Base-by-base conservation (phyloP, 2,329 filamentous ascomycete species). In the Penicillium capsulatum region DNA sequence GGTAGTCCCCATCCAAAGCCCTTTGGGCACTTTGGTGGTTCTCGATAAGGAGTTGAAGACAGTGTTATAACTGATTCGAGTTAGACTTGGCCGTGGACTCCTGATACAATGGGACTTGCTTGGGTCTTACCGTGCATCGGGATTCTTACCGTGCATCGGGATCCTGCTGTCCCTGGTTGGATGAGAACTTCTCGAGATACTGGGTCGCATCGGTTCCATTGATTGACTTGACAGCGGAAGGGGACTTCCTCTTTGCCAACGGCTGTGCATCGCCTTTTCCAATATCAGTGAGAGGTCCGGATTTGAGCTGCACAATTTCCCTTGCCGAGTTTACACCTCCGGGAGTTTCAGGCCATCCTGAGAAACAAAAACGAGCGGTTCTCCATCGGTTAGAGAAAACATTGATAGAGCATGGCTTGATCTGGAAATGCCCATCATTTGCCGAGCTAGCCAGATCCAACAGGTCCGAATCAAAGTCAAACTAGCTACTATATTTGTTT, bases 391-490 rank as follows among this genome's bases (percentile, higher is more conserved):
- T 78, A 2, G 67, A 60, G 31, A 81, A 78, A 3, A 47, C 28
- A 3, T 17, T 26, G 6, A 34, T 10, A 11, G 55, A 53, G 26
- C 45, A 51, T 7, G 50, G 41, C 2, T 34, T n/a, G 17, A 47
- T 45, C 29, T n/a, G n/a, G 2, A 64, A 47, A 53, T 86, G 81
- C 1, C 80, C 79, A 52, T 85, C 81, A 48, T 83, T 79, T 6
- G 76, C 73, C 3, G 64, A 65, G 14, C 70, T 67, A 16, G 80
- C 65, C 10, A 76, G 58, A 20, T 68, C 61, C 44, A 75, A 73
- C 2, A 85, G 65, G 20, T 74, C 73, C 4, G 61, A 44, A 50
- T 76, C 70, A 42, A 77, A 75, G 3, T 72, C 68, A 50, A 72
- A 76, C 49, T 79, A 74, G 57, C 65, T 73, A 6, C 59, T 51